Evolutionary conservation across 225 moss, liverwort and hornwort genomes (phyloP).

Genomic region (Asterella californica): DNA sequence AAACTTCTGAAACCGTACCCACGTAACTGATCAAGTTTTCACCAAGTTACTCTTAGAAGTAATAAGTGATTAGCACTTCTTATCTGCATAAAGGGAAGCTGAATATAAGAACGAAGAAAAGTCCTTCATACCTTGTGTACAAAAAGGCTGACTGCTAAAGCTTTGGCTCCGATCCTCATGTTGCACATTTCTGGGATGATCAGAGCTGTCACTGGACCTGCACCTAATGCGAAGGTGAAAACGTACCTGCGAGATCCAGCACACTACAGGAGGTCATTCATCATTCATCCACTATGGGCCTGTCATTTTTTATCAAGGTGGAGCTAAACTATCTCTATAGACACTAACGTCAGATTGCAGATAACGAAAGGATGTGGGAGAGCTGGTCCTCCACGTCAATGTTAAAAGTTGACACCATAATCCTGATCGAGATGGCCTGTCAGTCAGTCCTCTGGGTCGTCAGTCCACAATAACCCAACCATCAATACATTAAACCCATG

Average conservation of each 20-base stretch:
- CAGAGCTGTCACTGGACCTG: slow-evolving; percentile 88
- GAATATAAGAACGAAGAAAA: background rate
- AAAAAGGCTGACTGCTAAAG: slow-evolving; percentile 91
- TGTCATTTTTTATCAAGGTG: background rate
- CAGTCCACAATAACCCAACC: background rate
- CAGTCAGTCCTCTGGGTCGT: no score
- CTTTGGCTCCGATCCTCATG: slow-evolving; percentile 88
- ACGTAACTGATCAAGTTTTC: background rate
- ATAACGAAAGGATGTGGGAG: slow-evolving; percentile 72
- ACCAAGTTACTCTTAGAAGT: background rate
- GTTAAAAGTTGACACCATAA: slow-evolving; percentile 68
- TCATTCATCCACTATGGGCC: background rate
- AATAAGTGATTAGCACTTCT: background rate
- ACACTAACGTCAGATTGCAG: slow-evolving; percentile 78
- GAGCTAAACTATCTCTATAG: background rate
- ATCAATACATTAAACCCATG: background rate
- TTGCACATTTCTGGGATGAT: slow-evolving; percentile 91
- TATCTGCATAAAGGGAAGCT: background rate
- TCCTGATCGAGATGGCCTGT: slow-evolving; percentile 71
- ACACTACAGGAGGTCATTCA: background rate
- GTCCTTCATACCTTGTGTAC: slow-evolving; percentile 67
- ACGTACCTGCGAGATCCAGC: slow-evolving; percentile 64
- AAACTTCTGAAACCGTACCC: no score
- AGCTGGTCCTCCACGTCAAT: slow-evolving; percentile 65
- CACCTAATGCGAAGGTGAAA: slow-evolving; percentile 90